Evolutionary conservation across 176 grass and related monocot species (phyloP), one percentile per base, ranked within the genome.

Genomic region (Ampelocalamus luodianensis): DNA sequence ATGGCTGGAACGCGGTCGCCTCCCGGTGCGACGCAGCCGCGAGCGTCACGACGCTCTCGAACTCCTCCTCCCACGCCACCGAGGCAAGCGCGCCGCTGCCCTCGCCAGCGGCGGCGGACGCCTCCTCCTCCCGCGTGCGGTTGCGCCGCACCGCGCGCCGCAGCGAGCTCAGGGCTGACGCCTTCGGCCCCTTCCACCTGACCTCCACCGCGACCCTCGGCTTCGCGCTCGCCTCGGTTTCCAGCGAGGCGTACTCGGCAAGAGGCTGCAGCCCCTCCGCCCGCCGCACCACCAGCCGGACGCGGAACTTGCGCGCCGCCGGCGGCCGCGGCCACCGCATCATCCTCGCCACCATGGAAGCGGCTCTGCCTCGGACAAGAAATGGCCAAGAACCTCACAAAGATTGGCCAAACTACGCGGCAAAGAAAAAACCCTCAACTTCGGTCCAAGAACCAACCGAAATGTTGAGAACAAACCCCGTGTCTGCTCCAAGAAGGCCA

Each of bases 291-390:
- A 96, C 89, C 72, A 99, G 80, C 74, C 86, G 81, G 43, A 84
- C 90, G 54, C 68, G 83, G 76, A 99, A 99, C 85, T 95, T 96
- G 88, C 89, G 94, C 53, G 86, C 84, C 43, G 83, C 23, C 18
- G 92, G 88, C 26, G 88, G 97, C 71, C 93, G 91, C 83, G 93
- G 91, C 97, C 97, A 99, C 79, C 92, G 74, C 77, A 99, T 99
- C 90, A 99, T 87, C 90, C 76, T 99, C 79, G 86, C 74, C 45
- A 90, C 92, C 93, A 99, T 96, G 66, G 22, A 46, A 66, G 49
- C 70, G 24, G 38, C 51, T 1, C 53, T 4, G 71, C 15, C 39
- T 8, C 49, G 62, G 62, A 8, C n/a, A 59, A 44, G 12, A 53
- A 38, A 34, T 3, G 6, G 32, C 20, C n/a, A 66, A 79, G 74